These are phyloP conservation scores for Colletotrichum magnum DNA, from an alignment of 2,329 filamentous ascomycete genomes.

Conservation along the genomic window DNA sequence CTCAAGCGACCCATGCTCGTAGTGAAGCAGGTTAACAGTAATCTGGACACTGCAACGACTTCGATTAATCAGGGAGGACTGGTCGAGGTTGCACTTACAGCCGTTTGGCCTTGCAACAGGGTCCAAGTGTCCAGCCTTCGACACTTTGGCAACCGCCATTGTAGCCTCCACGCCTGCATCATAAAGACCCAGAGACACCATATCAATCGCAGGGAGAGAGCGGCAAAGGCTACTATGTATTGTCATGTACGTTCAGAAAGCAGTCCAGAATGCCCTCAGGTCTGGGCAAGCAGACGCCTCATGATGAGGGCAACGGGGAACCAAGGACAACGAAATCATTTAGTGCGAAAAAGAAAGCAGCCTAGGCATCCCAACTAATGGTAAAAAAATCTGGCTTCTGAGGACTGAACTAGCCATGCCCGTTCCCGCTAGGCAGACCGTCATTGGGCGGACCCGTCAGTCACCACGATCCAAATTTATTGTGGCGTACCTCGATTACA, in stretches of 20 bases:
- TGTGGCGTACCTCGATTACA: slow-evolving; percentile 10
- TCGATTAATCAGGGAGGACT: background rate
- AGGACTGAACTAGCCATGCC: background rate
- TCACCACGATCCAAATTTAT: slow-evolving; percentile 4
- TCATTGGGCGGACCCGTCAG: slow-evolving; percentile 3
- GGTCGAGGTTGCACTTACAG: background rate
- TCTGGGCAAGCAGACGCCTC: too few relatives aligned
- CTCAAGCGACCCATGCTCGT: too few relatives aligned
- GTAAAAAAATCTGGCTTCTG: too few relatives aligned
- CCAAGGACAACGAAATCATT: too few relatives aligned
- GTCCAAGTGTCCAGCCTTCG: background rate
- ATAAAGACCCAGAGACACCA: background rate
- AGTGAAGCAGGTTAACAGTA: background rate
- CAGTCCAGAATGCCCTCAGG: too few relatives aligned
- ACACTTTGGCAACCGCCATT: background rate
- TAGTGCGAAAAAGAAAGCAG: too few relatives aligned
- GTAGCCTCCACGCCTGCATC: background rate
- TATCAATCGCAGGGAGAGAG: slow-evolving; percentile 4
- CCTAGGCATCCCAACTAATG: too few relatives aligned
- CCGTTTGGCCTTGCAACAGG: background rate
- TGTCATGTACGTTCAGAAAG: too few relatives aligned
- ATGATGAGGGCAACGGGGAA: too few relatives aligned
- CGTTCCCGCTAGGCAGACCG: background rate
- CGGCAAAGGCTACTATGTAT: background rate
- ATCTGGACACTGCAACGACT: background rate